These are phyloP conservation scores for Cladosporium phlei DNA, from an alignment of 2,329 filamentous ascomycete species.

Conservation along the genomic window DNA sequence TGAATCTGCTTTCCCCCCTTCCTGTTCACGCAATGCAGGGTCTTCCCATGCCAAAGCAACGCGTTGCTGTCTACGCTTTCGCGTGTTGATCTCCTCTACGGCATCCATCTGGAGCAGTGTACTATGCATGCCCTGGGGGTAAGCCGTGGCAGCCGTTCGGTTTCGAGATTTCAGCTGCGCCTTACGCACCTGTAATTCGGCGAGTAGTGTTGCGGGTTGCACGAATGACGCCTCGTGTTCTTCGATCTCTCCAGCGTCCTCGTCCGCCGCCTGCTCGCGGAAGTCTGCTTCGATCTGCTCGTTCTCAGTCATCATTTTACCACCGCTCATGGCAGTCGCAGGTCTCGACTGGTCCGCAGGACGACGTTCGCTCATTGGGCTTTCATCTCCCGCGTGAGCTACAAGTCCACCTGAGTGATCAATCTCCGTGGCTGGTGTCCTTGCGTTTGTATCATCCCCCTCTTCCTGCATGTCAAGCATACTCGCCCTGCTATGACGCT, in stretches of 20 bases:
- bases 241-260: conserved; percentile 29
- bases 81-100: conserved; percentile 77
- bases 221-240: conserved; percentile 56
- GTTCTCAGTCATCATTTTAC: conserved; percentile 25
- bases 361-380: conserved; percentile 1
- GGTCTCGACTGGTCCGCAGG: conserved; percentile 17
- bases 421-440: conserved; percentile 19
- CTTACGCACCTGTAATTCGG: conserved; percentile 87
- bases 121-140: conserved; percentile 77
- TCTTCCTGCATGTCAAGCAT: conserved; percentile 19
- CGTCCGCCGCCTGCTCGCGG: conserved; percentile 29
- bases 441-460: conserved; percentile 19
- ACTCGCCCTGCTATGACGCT: conserved; percentile 32
- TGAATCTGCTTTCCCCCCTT: conserved; percentile 43
- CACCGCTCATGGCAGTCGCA: conserved; percentile 14
- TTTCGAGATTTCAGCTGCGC: conserved; percentile 79
- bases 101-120: conserved; percentile 88
- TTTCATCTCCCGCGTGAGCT: conserved; percentile 1
- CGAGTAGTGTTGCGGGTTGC: conserved; percentile 81
- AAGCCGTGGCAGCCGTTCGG: conserved; percentile 58
- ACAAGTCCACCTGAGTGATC: conserved; percentile 19
- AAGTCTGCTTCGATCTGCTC: conserved; percentile 41
- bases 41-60: conserved; percentile 91
- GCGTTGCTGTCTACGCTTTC: conserved; percentile 66
- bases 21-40: conserved; percentile 36